Percentiles rank a stretch among this genome's conserved stretches.
Evolutionary conservation across 345 rosid genomes (phyloP).

Genomic region (Eutrema japonicum): DNA sequence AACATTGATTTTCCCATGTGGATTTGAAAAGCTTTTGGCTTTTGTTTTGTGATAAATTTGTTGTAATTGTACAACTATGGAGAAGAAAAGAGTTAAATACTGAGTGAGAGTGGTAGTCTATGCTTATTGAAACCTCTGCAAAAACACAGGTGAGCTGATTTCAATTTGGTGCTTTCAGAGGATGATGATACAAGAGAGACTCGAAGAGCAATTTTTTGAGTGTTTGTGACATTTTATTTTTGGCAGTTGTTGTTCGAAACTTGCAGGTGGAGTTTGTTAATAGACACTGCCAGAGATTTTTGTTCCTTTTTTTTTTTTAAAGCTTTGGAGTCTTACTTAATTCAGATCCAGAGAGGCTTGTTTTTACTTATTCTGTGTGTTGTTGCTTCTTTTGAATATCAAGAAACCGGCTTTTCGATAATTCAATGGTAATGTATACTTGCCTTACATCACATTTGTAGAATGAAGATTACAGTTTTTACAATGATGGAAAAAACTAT

Average conservation of each 20-base stretch:
- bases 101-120: constrained; percentile 54
- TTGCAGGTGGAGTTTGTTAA: constrained; percentile 74
- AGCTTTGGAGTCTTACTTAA: constrained; percentile 26
- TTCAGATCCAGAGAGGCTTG: constrained; percentile 58
- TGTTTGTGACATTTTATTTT: constrained; percentile 33
- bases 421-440: constrained; percentile 37
- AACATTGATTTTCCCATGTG: constrained; percentile 10
- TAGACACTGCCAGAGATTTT: constrained; percentile 53
- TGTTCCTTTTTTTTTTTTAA: constrained; percentile 51
- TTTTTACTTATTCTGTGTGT: constrained; percentile 52
- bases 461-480: constrained; percentile 24
- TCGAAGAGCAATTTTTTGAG: constrained; percentile 21
- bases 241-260: constrained; percentile 43
- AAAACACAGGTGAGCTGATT: constrained; percentile 52
- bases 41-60: constrained; percentile 45
- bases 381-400: constrained; percentile 60
- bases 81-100: constrained; percentile 39
- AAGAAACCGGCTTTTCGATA: constrained; percentile 41
- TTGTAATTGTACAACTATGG: constrained; percentile 60
- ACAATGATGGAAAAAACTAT: constrained; percentile 20
- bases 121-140: constrained; percentile 47
- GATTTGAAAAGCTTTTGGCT: constrained; percentile 46
- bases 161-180: constrained; percentile 29
- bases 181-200: constrained; percentile 35
- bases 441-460: constrained; percentile 31